These are phyloP conservation scores for Coprinopsis cinerea DNA, from an alignment of 768 basidiomycete species.

Conservation along the genomic window DNA sequence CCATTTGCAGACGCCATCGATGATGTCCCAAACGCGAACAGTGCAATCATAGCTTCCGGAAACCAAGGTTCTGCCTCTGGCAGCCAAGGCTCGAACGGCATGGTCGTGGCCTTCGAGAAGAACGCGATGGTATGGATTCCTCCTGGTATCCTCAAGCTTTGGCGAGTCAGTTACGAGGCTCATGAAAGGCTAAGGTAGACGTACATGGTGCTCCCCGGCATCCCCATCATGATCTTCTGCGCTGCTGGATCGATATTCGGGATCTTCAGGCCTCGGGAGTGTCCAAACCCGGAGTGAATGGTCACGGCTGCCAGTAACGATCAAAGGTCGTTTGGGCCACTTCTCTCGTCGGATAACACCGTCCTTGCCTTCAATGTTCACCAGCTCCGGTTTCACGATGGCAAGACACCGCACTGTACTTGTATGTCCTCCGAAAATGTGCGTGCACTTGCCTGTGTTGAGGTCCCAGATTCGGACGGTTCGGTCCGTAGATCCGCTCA, in stretches of 20 bases:
- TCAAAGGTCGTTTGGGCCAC: conserved; percentile 60
- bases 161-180: conserved; percentile 5
- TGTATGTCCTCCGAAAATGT: conserved; percentile 94
- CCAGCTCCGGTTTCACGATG: conserved; percentile 89
- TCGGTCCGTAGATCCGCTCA: conserved; percentile 90
- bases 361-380: conserved; percentile 64
- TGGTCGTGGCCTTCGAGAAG: conserved; percentile 86
- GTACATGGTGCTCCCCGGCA: conserved; percentile 22
- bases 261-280: conserved; percentile 55
- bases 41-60: conserved; percentile 96
- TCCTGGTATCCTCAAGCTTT: conserved; percentile 44
- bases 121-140: conserved; percentile 87
- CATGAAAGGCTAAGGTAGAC: background rate
- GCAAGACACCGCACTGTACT: conserved; percentile 94
- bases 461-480: conserved; percentile 93
- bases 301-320: conserved; percentile 73
- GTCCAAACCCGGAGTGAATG: conserved; percentile 59
- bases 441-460: conserved; percentile 72
- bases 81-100: conserved; percentile 89
- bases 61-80: conserved; percentile 82
- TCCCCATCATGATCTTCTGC: conserved; percentile 53
- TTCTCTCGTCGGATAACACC: conserved; percentile 63
- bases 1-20: conserved; percentile 76
- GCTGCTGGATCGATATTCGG: conserved; percentile 66
- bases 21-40: conserved; percentile 92